Evolutionary conservation across 768 basidiomycete genomes (phyloP), one percentile per base, ranked within the genome.

Genomic region (Phaffia australis): DNA sequence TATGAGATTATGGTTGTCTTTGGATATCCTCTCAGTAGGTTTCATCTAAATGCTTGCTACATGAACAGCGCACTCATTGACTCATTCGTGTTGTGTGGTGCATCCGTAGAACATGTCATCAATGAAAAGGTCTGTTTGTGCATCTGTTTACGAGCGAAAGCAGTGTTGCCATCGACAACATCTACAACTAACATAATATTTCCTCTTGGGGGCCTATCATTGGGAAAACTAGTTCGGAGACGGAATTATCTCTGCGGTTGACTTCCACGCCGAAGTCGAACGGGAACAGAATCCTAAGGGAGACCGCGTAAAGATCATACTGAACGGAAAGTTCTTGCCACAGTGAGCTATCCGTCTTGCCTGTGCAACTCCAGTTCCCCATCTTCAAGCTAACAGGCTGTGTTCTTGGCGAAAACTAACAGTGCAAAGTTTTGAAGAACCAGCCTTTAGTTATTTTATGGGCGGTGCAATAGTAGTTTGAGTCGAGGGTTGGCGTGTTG

Each of bases 231-330:
- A 87, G 86, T 89, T 88, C 69, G 88, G 88, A 6, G 88, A 89
- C 71, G 87, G 88, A 5, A 89, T 89, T 68, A 88, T 89, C 87
- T 87, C 85, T 23, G 87, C 89, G 86, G 88, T 89, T 65, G 87
- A 89, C 74, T 89, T 87, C 76, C 84, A 82, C 70, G 80, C 89
- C 68, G 80, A 79, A 56, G 79, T 89, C 55, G 79, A 82, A 69
- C 83, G 79, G 77, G 88, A 89, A 74, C 79, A 81, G 19, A 83
- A 88, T 71, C 86, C 87, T 19, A 87, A 85, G 72, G 87, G 87
- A 47, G 87, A 89, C 71, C 85, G 88, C 54, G 85, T 88, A 11
- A 71, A 88, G 21, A 78, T 89, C 68, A 88, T 85, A 1, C 88
- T 88, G 69, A 87, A 89, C 46, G 59, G 59, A 16, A 60, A 60